Evolutionary conservation across 108 stramenopile species (phyloP), one percentile per base, ranked within the genome.

Genomic region (Nitzschia inconspicua): DNA sequence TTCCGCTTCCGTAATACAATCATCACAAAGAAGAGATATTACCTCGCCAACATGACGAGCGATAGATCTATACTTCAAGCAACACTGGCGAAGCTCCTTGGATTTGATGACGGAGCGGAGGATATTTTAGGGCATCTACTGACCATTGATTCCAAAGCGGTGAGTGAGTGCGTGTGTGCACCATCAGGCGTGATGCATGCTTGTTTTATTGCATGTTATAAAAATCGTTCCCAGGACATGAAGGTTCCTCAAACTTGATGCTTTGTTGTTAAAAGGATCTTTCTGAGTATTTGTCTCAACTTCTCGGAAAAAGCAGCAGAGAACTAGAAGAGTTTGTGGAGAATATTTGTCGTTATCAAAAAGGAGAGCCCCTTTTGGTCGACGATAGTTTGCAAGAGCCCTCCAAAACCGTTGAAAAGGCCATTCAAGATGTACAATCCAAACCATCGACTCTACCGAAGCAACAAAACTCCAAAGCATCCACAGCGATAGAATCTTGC

Each of bases 51-150:
- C n/a, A n/a, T n/a, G n/a, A n/a, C n/a, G n/a, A n/a, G n/a, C n/a
- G n/a, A n/a, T n/a, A n/a, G n/a, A n/a, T n/a, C n/a, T n/a, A 18
- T 55, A 1, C 35, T 70, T 10, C 53, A 65, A 23, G 13, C 19
- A 2, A 34, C 57, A 23, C 40, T 65, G 40, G 63, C 58, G 29
- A 65, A 60, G n/a, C 64, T 85, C 35, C 46, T 85, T 1, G 77
- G 77, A 0, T 85, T 85, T 58, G 74, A 80, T 32, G 79, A 77
- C 30, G 67, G 76, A 1, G 79, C 66, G 3, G 32, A 50, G 13
- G 83, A 85, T 59, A 61, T 85, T 2, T 50, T 85, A 49, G 79
- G 80, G 10, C 83, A 80, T 64, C 56, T 85, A 7, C 34, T 80
- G 9, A 46, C 73, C 36, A 80, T 85, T 46, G 77, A 78, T 27